These are phyloP conservation scores for Aspergillus carbonarius DNA, from an alignment of 2,329 filamentous ascomycete genomes.

Conservation along the genomic window DNA sequence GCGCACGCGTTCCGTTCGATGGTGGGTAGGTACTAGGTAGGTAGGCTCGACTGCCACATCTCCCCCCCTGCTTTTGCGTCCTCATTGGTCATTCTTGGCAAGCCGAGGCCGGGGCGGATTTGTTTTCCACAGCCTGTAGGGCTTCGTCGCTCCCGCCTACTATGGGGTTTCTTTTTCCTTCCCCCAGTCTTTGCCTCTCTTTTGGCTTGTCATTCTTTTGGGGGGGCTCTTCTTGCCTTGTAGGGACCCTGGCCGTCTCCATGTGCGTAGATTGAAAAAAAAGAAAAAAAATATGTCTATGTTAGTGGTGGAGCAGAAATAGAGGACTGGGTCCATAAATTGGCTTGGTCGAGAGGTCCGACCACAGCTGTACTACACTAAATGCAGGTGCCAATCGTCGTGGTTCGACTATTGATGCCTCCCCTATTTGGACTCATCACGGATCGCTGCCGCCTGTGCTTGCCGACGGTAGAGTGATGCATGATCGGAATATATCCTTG, in stretches of 20 bases:
- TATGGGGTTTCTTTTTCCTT: background rate
- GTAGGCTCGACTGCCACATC: background rate
- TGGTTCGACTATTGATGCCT: background rate
- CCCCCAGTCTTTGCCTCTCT: background rate
- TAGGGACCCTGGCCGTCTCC: background rate
- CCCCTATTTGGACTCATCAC: background rate
- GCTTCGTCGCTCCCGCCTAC: background rate
- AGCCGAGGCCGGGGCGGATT: background rate
- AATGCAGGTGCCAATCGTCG: background rate
- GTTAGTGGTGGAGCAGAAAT: background rate
- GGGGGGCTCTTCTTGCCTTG: background rate
- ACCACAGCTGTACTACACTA: slow-evolving; percentile 9
- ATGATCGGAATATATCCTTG: background rate
- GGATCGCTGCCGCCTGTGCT: background rate
- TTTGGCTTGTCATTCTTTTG: background rate
- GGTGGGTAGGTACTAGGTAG: background rate
- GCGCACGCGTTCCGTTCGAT: background rate
- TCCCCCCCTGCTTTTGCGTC: background rate
- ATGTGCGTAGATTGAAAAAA: background rate
- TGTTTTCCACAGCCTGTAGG: background rate
- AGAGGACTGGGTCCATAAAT: background rate
- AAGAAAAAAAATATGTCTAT: background rate
- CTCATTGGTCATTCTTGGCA: background rate
- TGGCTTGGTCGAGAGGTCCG: background rate
- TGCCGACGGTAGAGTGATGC: background rate